Evolutionary conservation across 2,329 filamentous ascomycete species (phyloP).

Genomic region (Apiospora aurea): DNA sequence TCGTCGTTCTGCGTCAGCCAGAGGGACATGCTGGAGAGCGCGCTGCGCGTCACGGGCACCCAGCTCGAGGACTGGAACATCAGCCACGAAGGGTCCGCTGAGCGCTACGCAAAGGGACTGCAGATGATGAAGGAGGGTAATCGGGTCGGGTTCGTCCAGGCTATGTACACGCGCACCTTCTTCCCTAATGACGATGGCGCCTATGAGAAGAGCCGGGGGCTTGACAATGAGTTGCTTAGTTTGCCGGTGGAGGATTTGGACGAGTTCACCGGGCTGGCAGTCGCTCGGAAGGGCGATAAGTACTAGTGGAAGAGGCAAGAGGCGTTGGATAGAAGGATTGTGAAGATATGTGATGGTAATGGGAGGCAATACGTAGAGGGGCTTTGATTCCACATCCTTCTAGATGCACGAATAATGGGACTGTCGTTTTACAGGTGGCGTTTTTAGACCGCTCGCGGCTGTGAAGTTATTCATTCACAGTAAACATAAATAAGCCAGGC

Average conservation of each 20-base stretch:
- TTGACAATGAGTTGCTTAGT: conserved; percentile 25
- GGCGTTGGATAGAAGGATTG: background rate
- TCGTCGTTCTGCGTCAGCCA: conserved; percentile 66
- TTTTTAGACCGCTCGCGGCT: background rate
- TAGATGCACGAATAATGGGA: background rate
- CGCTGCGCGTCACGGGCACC: conserved; percentile 64
- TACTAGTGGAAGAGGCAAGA: background rate
- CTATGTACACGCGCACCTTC: conserved; percentile 27
- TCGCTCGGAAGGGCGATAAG: background rate
- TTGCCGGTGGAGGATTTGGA: conserved; percentile 28
- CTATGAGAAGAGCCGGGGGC: conserved; percentile 18
- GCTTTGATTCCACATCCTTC: background rate
- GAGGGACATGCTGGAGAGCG: conserved; percentile 68
- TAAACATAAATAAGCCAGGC: too few relatives aligned
- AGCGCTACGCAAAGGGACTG: conserved; percentile 57
- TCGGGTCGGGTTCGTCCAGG: conserved; percentile 21
- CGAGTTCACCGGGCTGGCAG: conserved; percentile 25
- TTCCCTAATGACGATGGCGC: conserved; percentile 24
- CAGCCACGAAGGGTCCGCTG: conserved; percentile 50
- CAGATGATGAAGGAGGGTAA: conserved; percentile 34
- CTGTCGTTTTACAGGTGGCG: background rate
- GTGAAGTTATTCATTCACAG: too few relatives aligned
- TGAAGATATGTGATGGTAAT: background rate
- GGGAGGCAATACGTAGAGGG: background rate
- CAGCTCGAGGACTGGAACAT: conserved; percentile 65